Evolutionary conservation across 495 filamentous ascomycete species (phyloP).

Genomic region (Antarctomyces pellizariae): DNA sequence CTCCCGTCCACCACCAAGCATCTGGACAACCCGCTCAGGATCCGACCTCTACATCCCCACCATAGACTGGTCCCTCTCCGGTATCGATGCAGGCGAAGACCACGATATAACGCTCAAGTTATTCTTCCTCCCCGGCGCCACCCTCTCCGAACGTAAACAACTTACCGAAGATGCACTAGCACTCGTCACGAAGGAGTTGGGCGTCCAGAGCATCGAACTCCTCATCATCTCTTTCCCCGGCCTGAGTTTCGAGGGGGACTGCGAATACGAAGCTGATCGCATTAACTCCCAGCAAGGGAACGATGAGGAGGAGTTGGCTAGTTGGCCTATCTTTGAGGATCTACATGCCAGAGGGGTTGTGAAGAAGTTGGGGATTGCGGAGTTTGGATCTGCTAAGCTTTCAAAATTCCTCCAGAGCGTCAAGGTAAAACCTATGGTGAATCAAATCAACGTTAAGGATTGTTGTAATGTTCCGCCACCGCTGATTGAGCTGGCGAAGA

Average conservation of each 20-base stretch:
- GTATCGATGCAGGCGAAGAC: slow-evolving; percentile 58
- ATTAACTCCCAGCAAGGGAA: slow-evolving; percentile 33
- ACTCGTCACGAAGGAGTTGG: slow-evolving; percentile 56
- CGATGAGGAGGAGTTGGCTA: slow-evolving; percentile 37
- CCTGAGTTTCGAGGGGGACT: slow-evolving; percentile 81
- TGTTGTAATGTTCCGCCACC: slow-evolving; percentile 90
- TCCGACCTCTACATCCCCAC: slow-evolving; percentile 50
- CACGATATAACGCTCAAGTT: slow-evolving; percentile 91
- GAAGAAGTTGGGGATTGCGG: slow-evolving; percentile 55
- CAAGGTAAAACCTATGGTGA: slow-evolving; percentile 51
- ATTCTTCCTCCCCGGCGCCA: slow-evolving; percentile 62
- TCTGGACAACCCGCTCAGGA: slow-evolving; percentile 42
- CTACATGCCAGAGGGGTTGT: slow-evolving; percentile 51
- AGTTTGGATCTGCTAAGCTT: slow-evolving; percentile 72
- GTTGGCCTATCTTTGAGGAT: slow-evolving; percentile 51
- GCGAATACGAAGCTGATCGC: slow-evolving; percentile 52
- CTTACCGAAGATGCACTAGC: slow-evolving; percentile 57
- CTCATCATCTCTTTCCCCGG: slow-evolving; percentile 85
- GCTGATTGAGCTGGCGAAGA: slow-evolving; percentile 63
- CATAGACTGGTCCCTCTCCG: slow-evolving; percentile 43
- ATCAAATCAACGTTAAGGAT: slow-evolving; percentile 94
- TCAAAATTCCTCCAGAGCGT: slow-evolving; percentile 29
- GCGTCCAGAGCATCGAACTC: slow-evolving; percentile 54
- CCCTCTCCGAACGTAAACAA: slow-evolving; percentile 30
- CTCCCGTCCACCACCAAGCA: slow-evolving; percentile 13